Evolutionary conservation across 2,329 filamentous ascomycete genomes (phyloP).

Genomic region (Ascochyta viciae-villosae): DNA sequence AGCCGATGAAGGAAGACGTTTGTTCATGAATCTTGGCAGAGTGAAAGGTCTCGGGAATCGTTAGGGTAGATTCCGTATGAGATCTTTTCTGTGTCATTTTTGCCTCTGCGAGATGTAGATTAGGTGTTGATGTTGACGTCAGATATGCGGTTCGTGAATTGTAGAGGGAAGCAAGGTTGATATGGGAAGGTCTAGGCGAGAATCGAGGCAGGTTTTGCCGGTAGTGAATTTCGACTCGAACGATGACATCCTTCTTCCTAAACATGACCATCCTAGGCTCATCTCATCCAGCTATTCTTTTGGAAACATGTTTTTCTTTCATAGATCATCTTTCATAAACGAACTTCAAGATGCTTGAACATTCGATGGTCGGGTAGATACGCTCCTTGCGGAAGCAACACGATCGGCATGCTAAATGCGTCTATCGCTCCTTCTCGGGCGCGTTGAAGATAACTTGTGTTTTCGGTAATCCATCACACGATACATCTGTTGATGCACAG

Average conservation of each 20-base stretch:
- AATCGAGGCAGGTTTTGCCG: conserved; percentile 21
- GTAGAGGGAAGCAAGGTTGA: neutral
- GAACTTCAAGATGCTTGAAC: neutral
- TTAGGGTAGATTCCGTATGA: conserved; percentile 24
- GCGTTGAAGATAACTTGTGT: neutral
- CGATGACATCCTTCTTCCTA: neutral
- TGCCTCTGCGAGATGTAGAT: conserved; percentile 1
- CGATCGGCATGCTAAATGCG: neutral
- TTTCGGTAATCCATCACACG: neutral
- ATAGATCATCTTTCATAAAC: neutral
- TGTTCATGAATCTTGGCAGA: conserved; percentile 58
- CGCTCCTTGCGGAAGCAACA: neutral
- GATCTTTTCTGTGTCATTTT: conserved; percentile 44
- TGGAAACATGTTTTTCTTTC: too few species aligned
- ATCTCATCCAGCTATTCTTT: neutral
- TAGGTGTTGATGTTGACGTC: conserved; percentile 1
- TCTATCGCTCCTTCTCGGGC: neutral
- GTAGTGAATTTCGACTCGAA: neutral
- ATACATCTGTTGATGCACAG: neutral
- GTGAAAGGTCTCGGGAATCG: conserved; percentile 48
- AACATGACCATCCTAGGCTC: neutral
- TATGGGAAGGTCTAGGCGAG: conserved; percentile 22
- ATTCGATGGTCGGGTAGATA: neutral
- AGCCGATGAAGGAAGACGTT: conserved; percentile 59
- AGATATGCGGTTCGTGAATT: conserved; percentile 10